Percentiles rank a stretch among this genome's conserved stretches.
Evolutionary conservation across 331 rosid species (phyloP).

Genomic region (Saraca asoca): DNA sequence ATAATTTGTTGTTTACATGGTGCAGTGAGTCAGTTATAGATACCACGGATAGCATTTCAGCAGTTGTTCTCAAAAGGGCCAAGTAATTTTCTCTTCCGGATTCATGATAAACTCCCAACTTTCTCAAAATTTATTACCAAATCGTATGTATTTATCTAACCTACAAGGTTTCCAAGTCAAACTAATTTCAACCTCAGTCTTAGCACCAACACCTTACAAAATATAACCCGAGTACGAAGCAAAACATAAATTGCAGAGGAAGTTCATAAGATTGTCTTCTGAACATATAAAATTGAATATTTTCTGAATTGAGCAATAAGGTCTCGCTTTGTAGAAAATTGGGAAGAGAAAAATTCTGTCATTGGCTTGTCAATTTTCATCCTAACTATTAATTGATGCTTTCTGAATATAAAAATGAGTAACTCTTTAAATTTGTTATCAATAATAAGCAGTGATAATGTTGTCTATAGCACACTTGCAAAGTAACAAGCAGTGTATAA

Average conservation of each 20-base stretch:
- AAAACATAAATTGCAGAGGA: slow-evolving; percentile 9
- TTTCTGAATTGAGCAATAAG: not conserved
- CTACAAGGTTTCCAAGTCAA: slow-evolving; percentile 16
- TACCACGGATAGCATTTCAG: no score
- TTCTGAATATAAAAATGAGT: slow-evolving; percentile 10
- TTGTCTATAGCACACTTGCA: not conserved
- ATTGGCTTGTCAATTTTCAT: slow-evolving; percentile 1
- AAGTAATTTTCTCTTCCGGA: slow-evolving; percentile 5
- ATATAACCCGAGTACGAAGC: slow-evolving; percentile 1
- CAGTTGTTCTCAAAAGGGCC: no score
- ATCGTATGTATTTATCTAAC: slow-evolving; percentile 14
- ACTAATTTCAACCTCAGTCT: slow-evolving; percentile 11
- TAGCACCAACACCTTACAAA: not conserved
- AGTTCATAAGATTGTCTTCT: slow-evolving; percentile 12
- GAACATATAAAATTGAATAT: not conserved
- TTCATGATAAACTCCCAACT: slow-evolving; percentile 1
- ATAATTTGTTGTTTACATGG: no score
- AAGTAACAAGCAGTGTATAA: slow-evolving; percentile 16
- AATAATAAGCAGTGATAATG: slow-evolving; percentile 1
- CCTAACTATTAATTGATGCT: slow-evolving; percentile 2
- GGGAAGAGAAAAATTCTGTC: not conserved
- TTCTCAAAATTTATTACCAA: slow-evolving; percentile 4
- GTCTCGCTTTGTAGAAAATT: slow-evolving; percentile 4
- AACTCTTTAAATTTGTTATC: slow-evolving; percentile 1
- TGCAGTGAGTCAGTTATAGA: no score